These are phyloP conservation scores for Paecilomyces dactylethromorphus DNA, from an alignment of 2,329 filamentous ascomycete genomes.

Conservation along the genomic window DNA sequence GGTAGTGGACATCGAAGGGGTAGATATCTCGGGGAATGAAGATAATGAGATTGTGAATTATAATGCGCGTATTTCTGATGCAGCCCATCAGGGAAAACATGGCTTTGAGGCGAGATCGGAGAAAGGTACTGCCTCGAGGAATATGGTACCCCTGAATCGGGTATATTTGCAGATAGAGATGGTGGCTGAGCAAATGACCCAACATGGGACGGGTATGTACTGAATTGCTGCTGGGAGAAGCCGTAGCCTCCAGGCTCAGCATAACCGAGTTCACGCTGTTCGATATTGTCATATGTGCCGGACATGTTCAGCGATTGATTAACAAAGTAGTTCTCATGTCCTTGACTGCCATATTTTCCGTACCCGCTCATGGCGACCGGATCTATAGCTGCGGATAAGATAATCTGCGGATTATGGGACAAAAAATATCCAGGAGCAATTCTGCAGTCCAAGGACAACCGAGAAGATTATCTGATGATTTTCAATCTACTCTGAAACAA, in stretches of 20 bases:
- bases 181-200: constrained; percentile 29
- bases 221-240: constrained; percentile 28
- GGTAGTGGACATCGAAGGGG: constrained; percentile 27
- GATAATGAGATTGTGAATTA: constrained; percentile 24
- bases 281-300: constrained; percentile 22
- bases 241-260: constrained; percentile 24
- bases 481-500: background rate
- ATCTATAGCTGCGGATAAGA: constrained; percentile 1
- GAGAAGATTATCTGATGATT: background rate
- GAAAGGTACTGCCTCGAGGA: constrained; percentile 24
- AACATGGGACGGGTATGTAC: constrained; percentile 30
- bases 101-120: constrained; percentile 25
- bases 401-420: background rate
- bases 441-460: background rate
- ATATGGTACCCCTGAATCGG: constrained; percentile 23
- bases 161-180: constrained; percentile 20
- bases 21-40: constrained; percentile 25
- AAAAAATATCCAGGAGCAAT: background rate
- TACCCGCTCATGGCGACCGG: constrained; percentile 31
- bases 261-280: constrained; percentile 23
- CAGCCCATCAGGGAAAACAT: constrained; percentile 18
- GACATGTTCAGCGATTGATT: constrained; percentile 26
- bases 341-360: constrained; percentile 31
- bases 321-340: constrained; percentile 26
- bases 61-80: constrained; percentile 28